Percentiles rank a stretch among this genome's conserved stretches.
phyloP scores from a whole-genome alignment of 805 yeast genomes.

The Phaffomyces antillensis region DNA sequence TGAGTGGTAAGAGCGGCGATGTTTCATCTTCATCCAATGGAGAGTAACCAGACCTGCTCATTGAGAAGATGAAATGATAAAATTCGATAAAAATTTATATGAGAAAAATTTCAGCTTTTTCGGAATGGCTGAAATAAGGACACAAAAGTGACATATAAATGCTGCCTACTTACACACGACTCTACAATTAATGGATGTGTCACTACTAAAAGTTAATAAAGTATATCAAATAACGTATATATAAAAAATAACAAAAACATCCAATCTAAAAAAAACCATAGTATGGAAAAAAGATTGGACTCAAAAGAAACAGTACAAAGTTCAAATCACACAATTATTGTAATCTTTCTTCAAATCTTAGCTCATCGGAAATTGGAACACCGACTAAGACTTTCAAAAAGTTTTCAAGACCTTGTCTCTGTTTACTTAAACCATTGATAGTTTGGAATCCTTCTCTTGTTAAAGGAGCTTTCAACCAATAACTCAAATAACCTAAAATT shows the following conservation, averaged over 20 bases:
- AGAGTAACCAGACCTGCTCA: background rate
- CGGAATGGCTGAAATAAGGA: background rate
- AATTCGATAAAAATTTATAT: too few species aligned
- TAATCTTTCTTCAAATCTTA: slow-evolving; percentile 90
- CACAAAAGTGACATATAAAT: background rate
- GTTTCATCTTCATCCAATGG: background rate
- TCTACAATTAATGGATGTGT: background rate
- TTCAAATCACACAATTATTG: slow-evolving; percentile 1
- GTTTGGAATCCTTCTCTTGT: slow-evolving; percentile 87
- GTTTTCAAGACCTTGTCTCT: slow-evolving; percentile 88
- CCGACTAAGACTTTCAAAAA: slow-evolving; percentile 86
- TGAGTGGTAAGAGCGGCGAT: too few species aligned
- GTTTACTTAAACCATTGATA: slow-evolving; percentile 91
- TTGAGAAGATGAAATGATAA: background rate
- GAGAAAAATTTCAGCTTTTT: too few species aligned
- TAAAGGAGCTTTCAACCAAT: slow-evolving; percentile 96
- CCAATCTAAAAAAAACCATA: background rate
- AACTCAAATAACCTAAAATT: slow-evolving; percentile 78
- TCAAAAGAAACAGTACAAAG: slow-evolving; percentile 5
- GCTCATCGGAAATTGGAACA: slow-evolving; percentile 81
- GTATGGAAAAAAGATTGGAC: background rate
- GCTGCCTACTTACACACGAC: too few species aligned
- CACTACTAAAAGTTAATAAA: background rate
- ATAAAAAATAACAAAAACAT: background rate
- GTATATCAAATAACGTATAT: background rate